Evolutionary conservation across 176 grass and related monocot genomes (phyloP).

Genomic region (Aegilops bicornis): DNA sequence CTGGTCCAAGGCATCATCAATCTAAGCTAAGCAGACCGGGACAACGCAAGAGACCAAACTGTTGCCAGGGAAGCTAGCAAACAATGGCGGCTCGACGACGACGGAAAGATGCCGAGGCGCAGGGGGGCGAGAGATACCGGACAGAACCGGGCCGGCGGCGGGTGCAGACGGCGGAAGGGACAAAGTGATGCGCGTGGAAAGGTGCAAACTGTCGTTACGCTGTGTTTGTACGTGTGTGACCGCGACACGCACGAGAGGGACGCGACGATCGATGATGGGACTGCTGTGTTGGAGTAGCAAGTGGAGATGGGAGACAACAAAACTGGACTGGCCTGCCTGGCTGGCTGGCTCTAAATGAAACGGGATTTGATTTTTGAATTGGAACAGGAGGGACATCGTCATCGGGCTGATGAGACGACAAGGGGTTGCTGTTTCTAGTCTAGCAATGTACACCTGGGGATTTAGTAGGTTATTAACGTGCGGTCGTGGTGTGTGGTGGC

Average conservation of each 20-base stretch:
- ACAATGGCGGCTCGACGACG: neutral
- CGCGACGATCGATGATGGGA: neutral
- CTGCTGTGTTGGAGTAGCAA: neutral
- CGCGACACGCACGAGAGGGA: neutral
- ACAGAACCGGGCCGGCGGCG: constrained; percentile 20
- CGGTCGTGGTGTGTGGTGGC: neutral
- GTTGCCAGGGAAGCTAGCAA: neutral
- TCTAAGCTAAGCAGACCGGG: neutral
- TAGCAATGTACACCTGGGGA: neutral
- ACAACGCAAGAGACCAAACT: constrained; percentile 3
- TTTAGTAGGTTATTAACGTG: neutral
- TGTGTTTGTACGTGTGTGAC: neutral
- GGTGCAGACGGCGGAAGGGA: neutral
- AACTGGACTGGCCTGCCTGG: neutral
- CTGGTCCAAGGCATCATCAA: neutral
- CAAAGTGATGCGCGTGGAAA: neutral
- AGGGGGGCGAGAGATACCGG: neutral
- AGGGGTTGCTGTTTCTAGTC: neutral
- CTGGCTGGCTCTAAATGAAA: neutral
- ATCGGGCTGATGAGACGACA: neutral
- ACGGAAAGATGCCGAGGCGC: constrained; percentile 23
- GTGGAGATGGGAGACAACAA: neutral
- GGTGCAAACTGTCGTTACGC: constrained; percentile 3
- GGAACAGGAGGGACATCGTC: too few species aligned
- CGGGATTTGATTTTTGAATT: too few species aligned